Base-by-base conservation (phyloP, 2,329 filamentous ascomycete genomes). In the Corynespora cassiicola region DNA sequence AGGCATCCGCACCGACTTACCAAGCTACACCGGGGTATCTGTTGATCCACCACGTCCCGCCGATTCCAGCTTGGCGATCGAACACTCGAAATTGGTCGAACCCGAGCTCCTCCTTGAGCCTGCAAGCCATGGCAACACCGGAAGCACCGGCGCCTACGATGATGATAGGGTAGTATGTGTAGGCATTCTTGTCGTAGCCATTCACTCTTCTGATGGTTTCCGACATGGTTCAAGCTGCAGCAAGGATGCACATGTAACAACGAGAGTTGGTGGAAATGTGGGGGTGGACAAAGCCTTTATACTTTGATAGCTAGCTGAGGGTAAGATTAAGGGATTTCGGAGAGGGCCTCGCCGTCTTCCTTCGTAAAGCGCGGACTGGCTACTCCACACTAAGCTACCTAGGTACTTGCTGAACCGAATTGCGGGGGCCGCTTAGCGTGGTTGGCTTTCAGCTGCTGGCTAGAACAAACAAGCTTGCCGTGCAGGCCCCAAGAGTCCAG, bases 21-120 rank as follows among this genome's bases (percentile, higher is more conserved):
- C 80, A 83, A 6, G 79, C 79, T 37, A 69, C 64, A 25, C 69
- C 67, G 12, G 66, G 82, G 60, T 86, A 86, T 20, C 74, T 70
- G 57, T 85, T 86, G 28, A 76, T 75, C 63, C 75, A 76, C 84
- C 84, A 87, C 1, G 82, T 85, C 6, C 84, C 84, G 20, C 83
- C 83, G 27, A 85, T 71, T 3, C 75, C 75, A 4, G 71, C 65
- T 44, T 81, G 71, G 9, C 78, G 71, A 16, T 86, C 84, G 42
- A 85, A 85, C 54, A 86, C 74, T 18, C 71, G 70, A 50, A 86
- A 75, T 43, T 84, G 80, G 45, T 77, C 75, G 36, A 81, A 81
- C 19, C 74, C 75, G 26, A 85, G 74, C 60, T 75, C 75, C 12
- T 79, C 68, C 51, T 81, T 79, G 34, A 86, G 61, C 16, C 77